Conservation (phyloP, 2,329 filamentous ascomycete species). For the Nakataea oryzae region DNA sequence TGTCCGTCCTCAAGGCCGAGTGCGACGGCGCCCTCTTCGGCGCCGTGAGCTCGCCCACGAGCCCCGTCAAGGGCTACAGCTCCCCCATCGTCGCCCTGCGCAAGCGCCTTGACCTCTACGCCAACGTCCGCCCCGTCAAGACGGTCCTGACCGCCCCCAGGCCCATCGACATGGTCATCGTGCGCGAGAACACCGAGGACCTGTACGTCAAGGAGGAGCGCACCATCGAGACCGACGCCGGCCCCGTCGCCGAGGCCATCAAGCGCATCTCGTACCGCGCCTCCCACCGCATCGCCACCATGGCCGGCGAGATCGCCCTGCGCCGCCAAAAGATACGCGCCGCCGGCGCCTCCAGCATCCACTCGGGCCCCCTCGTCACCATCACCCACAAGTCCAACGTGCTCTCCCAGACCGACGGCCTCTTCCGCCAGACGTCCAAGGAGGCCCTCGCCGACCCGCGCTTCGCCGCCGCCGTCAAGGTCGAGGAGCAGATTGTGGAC, state of each 20-base stretch:
- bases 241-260: slow-evolving; percentile 90
- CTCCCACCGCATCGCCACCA: slow-evolving; percentile 74
- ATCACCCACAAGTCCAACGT: slow-evolving; percentile 99
- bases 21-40: slow-evolving; percentile 96
- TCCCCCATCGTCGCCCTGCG: slow-evolving; percentile 93
- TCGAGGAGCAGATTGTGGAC: slow-evolving; percentile 98
- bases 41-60: slow-evolving; percentile 85
- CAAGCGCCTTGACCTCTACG: slow-evolving; percentile 90
- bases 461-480: slow-evolving; percentile 48
- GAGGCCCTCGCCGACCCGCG: slow-evolving; percentile 55
- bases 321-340: slow-evolving; percentile 73
- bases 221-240: slow-evolving; percentile 54
- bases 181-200: slow-evolving; percentile 98
- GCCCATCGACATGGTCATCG: slow-evolving; percentile 93
- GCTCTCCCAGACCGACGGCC: slow-evolving; percentile 86
- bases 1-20: slow-evolving; percentile 77
- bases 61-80: slow-evolving; percentile 87
- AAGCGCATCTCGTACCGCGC: slow-evolving; percentile 91
- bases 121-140: slow-evolving; percentile 95
- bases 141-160: slow-evolving; percentile 53
- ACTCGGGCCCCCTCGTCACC: slow-evolving; percentile 67
- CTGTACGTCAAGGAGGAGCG: slow-evolving; percentile 95
- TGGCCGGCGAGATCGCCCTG: slow-evolving; percentile 90
- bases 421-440: slow-evolving; percentile 77
- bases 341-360: slow-evolving; percentile 44